Base-by-base conservation (phyloP, 495 filamentous ascomycete genomes). In the Sporormia fimetaria region DNA sequence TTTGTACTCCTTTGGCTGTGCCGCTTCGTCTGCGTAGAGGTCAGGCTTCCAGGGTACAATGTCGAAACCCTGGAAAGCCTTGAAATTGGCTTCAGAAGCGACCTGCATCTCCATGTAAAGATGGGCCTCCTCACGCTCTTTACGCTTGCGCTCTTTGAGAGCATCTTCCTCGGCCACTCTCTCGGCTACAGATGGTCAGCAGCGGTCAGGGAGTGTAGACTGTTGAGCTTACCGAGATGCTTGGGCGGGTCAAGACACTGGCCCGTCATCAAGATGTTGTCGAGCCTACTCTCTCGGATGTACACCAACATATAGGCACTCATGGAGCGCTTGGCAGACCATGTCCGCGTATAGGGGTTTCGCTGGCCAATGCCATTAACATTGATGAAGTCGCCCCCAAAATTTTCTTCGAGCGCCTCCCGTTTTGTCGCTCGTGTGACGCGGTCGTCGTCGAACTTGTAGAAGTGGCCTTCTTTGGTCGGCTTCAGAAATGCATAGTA, bases 291-390 rank as follows among this genome's bases (percentile, higher is more conserved):
- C 62, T 94, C 84, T 20, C 92, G 80, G 46, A 96, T 79, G 57
- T 99, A 99, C 10, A 99, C 92, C 64, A 99, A 62, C 90, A 99
- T 99, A 66, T 99, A 99, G 11, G 90, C 92, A 44, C 78, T 76
- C 63, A 81, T 84, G 1, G 78, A 82, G 14, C 76, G 67, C 56
- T 83, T 83, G 1, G 74, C 71, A 7, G 80, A 80, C 48, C 74
- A 62, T 17, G 68, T 72, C 18, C 76, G 67, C 6, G 78, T 78
- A 51, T 79, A 80, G 4, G 74, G 78, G 49, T 80, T 81, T 44
- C 76, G 70, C 33, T 76, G 68, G 26, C 66, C 68, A 12, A 60
- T 59, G 9, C 79, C 80, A 46, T 81, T 80, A 10, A 66, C 57
- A 34, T 69, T 61, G 34, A 66, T 61, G 56, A 83, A 92, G 49